These are phyloP conservation scores for Carex myosuroides DNA, from an alignment of 176 grass and related monocot genomes.

Conservation along the genomic window DNA sequence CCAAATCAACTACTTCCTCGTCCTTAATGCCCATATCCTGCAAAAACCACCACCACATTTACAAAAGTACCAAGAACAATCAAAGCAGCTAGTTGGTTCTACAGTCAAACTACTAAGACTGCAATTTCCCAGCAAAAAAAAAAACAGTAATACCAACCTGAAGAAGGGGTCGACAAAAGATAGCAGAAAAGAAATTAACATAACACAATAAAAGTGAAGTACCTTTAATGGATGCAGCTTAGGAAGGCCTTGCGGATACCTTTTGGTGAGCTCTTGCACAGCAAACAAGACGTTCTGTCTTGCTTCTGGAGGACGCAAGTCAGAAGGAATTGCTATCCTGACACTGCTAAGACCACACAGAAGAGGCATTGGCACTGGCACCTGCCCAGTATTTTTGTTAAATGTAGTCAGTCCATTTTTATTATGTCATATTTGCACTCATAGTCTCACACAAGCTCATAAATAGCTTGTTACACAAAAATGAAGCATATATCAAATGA, in stretches of 20 bases:
- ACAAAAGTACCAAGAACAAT: neutral
- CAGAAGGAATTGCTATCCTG: slow-evolving; percentile 91
- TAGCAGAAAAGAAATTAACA: slow-evolving; percentile 1
- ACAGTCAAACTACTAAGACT: neutral
- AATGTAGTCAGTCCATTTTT: slow-evolving; percentile 11
- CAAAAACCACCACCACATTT: slow-evolving; percentile 25
- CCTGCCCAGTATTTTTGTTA: slow-evolving; percentile 37
- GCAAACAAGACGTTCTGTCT: slow-evolving; percentile 92
- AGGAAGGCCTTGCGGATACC: slow-evolving; percentile 88
- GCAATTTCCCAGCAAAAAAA: neutral
- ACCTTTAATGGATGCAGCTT: slow-evolving; percentile 89
- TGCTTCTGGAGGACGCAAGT: slow-evolving; percentile 84
- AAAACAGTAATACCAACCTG: neutral
- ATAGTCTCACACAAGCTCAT: neutral
- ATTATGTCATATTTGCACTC: neutral
- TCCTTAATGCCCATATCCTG: slow-evolving; percentile 96
- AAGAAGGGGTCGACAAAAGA: slow-evolving; percentile 1
- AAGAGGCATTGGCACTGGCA: slow-evolving; percentile 86
- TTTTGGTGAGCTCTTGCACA: slow-evolving; percentile 84
- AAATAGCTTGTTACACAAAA: slow-evolving; percentile 2
- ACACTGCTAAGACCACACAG: slow-evolving; percentile 79
- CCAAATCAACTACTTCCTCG: slow-evolving; percentile 70
- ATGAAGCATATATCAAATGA: slow-evolving; percentile 20
- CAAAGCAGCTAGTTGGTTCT: neutral
- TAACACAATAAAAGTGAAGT: slow-evolving; percentile 16